Evolutionary conservation across 257 asterid genomes (phyloP), one percentile per base, ranked within the genome.

Genomic region (Gentiana straminea): DNA sequence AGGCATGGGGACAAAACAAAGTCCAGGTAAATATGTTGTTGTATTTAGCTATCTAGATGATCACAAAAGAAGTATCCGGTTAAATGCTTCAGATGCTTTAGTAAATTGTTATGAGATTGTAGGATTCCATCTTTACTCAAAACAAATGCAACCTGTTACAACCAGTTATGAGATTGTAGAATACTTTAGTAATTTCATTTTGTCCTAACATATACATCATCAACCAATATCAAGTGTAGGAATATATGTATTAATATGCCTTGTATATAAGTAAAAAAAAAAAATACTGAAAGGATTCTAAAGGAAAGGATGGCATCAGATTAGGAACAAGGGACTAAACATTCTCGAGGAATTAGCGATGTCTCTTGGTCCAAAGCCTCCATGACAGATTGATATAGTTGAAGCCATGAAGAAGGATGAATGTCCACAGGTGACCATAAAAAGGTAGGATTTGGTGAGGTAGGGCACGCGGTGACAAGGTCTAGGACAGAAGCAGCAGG

Each of bases 401-500:
- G 75, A 1, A 89, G 61, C 93, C 94, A 82, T 1, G 89, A 75
- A 35, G 63, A 66, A 34, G 91, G 68, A 36, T 59, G 68, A 3
- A 53, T 65, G 10, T 76, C 76, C 2, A 54, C 59, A 10, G 79
- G 79, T 5, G 77, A 81, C 79, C 83, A 77, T 54, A 70, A 54
- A 48, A 81, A 81, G 0, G 95, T 80, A 3, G 90, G 94, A 55
- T 77, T 80, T 4, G 95, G 94, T 46, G 75, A 76, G 54, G 95
- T 81, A 53, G 97, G 94, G 63, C 81, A 80, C 34, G 91, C 76
- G 2, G 76, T 58, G 55, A 86, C 95, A 66, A 84, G 62, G 79
- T 89, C 93, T 61, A 84, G 68, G 53, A 89, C 81, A 39, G 84
- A 78, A 48, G 84, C 83, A 5, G 94, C 84, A 13, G 93, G 93